Evolutionary conservation across 2,329 filamentous ascomycete genomes (phyloP), one percentile per base, ranked within the genome.

Genomic region (Periconia sp.): DNA sequence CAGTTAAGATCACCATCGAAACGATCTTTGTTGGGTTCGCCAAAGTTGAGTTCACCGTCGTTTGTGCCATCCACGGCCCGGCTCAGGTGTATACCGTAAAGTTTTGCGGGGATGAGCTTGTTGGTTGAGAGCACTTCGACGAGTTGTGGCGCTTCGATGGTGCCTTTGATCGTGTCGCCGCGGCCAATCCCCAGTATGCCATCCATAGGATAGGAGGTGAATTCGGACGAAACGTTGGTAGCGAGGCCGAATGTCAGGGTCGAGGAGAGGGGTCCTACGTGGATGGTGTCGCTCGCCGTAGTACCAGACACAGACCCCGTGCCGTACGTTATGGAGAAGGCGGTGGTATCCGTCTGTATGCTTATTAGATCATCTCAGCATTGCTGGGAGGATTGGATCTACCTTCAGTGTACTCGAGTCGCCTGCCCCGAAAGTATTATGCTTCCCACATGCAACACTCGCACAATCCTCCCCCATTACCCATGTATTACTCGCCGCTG

Each of bases 181-280:
- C 85, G 84, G 12, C 88, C 87, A 17, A 95, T 73, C 4, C 90
- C 91, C 3, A 96, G 73, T 35, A 96, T 95, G 17, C 91, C 91
- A 65, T 96, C 91, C 69, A 95, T 91, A 1, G 89, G 87, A 57
- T 92, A 95, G 38, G 81, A 79, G 19, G 75, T 71, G 66, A 96
- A 95, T 51, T 94, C 85, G 37, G 82, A 71, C 1, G 88, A 90
- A 2, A 88, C 88, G 17, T 79, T 79, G 23, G 79, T 81, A 16
- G 87, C 89, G 46, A 92, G 71, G 4, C 91, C 91, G 59, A 96
- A 88, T 3, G 81, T 75, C 56, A 90, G 78, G 4, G 78, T 67
- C 11, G 89, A 63, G 29, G 77, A 80, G 12, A 82, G 83, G 2
- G 84, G 87, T 3, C 42, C 46, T 52, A 95, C 72, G 4, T 77